Conservation (phyloP, 371 early-diverging fungal species). For the Mortierella sp. region DNA sequence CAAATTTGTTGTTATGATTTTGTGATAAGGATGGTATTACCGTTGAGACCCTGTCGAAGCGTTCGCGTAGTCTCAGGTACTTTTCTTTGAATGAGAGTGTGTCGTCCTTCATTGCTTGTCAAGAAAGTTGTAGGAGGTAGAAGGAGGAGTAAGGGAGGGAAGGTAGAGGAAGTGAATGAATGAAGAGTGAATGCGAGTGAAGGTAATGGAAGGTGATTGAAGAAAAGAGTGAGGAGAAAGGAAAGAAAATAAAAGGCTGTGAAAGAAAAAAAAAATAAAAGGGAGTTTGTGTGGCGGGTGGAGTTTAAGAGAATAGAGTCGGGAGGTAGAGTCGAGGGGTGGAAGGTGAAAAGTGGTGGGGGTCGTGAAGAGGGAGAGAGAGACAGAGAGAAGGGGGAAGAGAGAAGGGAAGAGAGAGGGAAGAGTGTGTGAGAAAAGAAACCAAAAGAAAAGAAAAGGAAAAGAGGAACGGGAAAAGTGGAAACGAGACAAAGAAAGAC, state of each 20-base stretch:
- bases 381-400: background rate
- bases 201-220: background rate
- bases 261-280: background rate
- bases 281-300: background rate
- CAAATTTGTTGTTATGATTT: background rate
- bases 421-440: background rate
- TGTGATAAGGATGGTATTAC: conserved; percentile 14
- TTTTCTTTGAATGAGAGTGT: conserved; percentile 49
- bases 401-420: background rate
- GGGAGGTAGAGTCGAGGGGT: background rate
- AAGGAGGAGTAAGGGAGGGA: background rate
- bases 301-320: background rate
- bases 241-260: background rate
- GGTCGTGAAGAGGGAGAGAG: background rate
- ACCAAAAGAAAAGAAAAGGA: background rate
- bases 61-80: conserved; percentile 50
- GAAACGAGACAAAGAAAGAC: background rate
- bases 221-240: background rate
- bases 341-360: background rate
- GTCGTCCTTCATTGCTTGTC: conserved; percentile 31
- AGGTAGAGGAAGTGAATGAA: background rate
- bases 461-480: background rate
- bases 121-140: background rate
- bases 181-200: background rate
- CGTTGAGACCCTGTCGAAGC: conserved; percentile 51